These are phyloP conservation scores for Eucalyptus erythrocorys DNA, from an alignment of 345 rosid species.

Conservation along the genomic window DNA sequence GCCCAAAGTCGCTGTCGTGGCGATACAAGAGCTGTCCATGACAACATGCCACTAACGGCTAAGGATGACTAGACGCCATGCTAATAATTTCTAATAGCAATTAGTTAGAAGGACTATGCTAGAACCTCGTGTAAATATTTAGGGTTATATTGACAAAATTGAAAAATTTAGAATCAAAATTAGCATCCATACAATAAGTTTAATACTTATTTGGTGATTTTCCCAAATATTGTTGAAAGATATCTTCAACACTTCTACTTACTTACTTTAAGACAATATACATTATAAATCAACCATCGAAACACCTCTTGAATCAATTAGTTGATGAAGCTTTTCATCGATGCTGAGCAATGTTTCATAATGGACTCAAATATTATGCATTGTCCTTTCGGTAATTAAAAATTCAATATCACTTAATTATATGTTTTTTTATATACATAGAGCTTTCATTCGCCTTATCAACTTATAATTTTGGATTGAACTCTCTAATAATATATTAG, in stretches of 20 bases:
- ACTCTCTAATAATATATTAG: rapidly evolving
- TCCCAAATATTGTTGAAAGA: neutral
- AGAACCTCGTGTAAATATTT: rapidly evolving
- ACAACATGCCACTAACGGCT: rapidly evolving
- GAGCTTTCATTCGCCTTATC: neutral
- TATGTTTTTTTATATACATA: neutral
- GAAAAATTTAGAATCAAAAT: rapidly evolving
- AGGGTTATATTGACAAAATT: neutral
- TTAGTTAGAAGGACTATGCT: neutral
- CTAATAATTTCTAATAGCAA: neutral
- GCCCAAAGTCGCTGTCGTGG: neutral
- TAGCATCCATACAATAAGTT: neutral
- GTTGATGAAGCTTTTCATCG: neutral
- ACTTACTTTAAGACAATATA: neutral
- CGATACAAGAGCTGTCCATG: neutral
- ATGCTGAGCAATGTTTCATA: neutral
- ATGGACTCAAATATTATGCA: neutral
- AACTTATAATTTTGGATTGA: neutral
- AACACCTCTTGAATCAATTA: neutral
- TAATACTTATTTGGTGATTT: neutral
- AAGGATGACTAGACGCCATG: neutral
- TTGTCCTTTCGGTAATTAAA: neutral
- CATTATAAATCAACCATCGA: neutral
- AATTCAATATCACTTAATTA: neutral
- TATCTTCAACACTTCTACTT: neutral